Evolutionary conservation across 345 rosid genomes (phyloP).

Genomic region (Eucalyptus erythrocorys): DNA sequence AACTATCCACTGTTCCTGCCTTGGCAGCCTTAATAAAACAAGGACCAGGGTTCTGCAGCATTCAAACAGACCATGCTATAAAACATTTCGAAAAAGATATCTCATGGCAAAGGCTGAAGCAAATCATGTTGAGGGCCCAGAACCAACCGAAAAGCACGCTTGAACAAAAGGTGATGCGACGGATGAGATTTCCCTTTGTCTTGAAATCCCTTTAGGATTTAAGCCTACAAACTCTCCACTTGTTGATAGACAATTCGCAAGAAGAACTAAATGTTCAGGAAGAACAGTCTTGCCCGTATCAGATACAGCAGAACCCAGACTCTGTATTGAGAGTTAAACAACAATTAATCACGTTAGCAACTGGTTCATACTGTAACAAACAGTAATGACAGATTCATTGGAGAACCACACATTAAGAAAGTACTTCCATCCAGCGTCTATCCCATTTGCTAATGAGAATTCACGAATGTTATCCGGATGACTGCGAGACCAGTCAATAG

Average conservation of each 20-base stretch:
- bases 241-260: conserved; percentile 53
- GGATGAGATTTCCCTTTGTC: conserved; percentile 51
- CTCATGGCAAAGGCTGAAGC: not conserved
- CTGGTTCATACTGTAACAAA: not conserved
- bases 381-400: not conserved
- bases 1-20: conserved; percentile 47
- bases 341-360: not conserved
- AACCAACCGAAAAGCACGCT: conserved; percentile 88
- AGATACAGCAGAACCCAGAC: conserved; percentile 62
- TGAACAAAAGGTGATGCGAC: conserved; percentile 67
- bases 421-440: conserved; percentile 61
- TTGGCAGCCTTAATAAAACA: conserved; percentile 83
- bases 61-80: not conserved
- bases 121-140: not conserved
- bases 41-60: conserved; percentile 68
- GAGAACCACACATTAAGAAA: conserved; percentile 49
- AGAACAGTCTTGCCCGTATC: conserved; percentile 74
- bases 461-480: conserved; percentile 77
- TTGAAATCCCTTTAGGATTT: conserved; percentile 57
- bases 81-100: not conserved
- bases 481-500: conserved; percentile 83
- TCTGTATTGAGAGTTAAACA: conserved; percentile 21
- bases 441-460: conserved; percentile 60
- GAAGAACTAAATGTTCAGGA: conserved; percentile 56
- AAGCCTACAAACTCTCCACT: conserved; percentile 91